Conservation (phyloP, 768 basidiomycete species). For the Amanita subjunquillea region DNA sequence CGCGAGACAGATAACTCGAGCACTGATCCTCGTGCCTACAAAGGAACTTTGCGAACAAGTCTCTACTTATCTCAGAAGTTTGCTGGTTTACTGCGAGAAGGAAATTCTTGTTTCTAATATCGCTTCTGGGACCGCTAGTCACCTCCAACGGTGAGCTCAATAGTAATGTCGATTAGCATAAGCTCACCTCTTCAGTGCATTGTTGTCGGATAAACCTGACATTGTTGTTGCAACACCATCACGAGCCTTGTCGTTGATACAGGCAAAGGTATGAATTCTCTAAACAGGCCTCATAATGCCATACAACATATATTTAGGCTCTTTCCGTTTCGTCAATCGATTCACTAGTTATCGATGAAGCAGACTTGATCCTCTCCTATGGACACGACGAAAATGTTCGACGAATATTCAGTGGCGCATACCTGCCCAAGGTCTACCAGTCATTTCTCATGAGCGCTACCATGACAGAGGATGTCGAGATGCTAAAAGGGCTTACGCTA, state of each 20-base stretch:
- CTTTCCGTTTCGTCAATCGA: conserved; percentile 61
- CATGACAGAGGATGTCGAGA: conserved; percentile 92
- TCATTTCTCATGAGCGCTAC: conserved; percentile 97
- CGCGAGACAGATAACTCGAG: conserved; percentile 52
- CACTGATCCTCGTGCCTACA: conserved; percentile 79
- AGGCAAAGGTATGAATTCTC: conserved; percentile 19
- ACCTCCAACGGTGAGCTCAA: conserved; percentile 56
- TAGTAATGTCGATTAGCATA: background rate
- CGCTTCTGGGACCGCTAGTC: conserved; percentile 59
- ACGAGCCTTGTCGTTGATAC: conserved; percentile 21
- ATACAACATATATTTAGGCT: conserved; percentile 26
- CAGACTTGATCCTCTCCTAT: conserved; percentile 93
- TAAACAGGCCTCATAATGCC: background rate
- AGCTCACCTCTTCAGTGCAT: conserved; percentile 14
- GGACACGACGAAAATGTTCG: conserved; percentile 89
- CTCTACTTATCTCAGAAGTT: conserved; percentile 47
- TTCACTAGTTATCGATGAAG: conserved; percentile 93
- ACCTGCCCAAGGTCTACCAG: conserved; percentile 75
- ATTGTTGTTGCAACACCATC: conserved; percentile 30
- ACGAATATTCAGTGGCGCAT: conserved; percentile 54
- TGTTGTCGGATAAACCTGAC: conserved; percentile 31
- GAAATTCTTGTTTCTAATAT: conserved; percentile 65
- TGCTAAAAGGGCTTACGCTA: conserved; percentile 78
- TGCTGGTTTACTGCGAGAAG: conserved; percentile 72
- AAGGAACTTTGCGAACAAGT: conserved; percentile 92